These are phyloP conservation scores for Metschnikowia proteae DNA, from an alignment of 805 yeast genomes.

Conservation along the genomic window DNA sequence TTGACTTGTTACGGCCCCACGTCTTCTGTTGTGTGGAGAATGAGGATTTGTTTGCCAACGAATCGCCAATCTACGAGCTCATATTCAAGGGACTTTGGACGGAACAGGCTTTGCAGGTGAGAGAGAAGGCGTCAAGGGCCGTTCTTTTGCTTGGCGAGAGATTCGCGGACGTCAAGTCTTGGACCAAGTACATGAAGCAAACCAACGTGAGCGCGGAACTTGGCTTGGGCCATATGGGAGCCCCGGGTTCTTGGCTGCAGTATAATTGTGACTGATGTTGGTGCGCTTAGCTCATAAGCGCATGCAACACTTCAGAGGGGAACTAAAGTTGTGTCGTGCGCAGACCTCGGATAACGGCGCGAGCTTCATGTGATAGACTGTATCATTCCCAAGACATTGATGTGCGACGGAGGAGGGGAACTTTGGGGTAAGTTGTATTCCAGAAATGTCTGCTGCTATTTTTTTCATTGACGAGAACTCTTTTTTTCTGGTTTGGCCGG, in stretches of 20 bases:
- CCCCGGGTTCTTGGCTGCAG: slow-evolving; percentile 18
- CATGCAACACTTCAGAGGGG: slow-evolving; percentile 2
- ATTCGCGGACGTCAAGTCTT: slow-evolving; percentile 13
- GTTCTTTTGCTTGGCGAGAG: slow-evolving; percentile 11
- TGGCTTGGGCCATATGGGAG: slow-evolving; percentile 8
- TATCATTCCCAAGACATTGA: not conserved
- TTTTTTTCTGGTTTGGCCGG: not conserved
- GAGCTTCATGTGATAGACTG: not conserved
- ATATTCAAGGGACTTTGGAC: slow-evolving; percentile 16
- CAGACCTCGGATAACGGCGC: slow-evolving; percentile 5
- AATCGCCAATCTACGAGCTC: slow-evolving; percentile 13
- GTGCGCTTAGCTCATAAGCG: not conserved
- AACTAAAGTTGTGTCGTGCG: not conserved
- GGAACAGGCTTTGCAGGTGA: slow-evolving; percentile 12
- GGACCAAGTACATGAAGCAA: slow-evolving; percentile 14
- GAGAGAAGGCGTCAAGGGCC: slow-evolving; percentile 10
- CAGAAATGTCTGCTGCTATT: not conserved
- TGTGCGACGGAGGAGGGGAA: not conserved
- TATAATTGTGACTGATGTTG: slow-evolving; percentile 5
- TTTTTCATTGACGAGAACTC: not conserved
- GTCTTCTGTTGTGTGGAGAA: slow-evolving; percentile 14
- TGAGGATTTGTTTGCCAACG: slow-evolving; percentile 15
- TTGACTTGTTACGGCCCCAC: slow-evolving; percentile 13
- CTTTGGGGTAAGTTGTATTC: not conserved
- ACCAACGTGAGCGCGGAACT: slow-evolving; percentile 7